phyloP scores from a whole-genome alignment of 768 basidiomycete genomes.

The Tylopilus rubrobrunneus region DNA sequence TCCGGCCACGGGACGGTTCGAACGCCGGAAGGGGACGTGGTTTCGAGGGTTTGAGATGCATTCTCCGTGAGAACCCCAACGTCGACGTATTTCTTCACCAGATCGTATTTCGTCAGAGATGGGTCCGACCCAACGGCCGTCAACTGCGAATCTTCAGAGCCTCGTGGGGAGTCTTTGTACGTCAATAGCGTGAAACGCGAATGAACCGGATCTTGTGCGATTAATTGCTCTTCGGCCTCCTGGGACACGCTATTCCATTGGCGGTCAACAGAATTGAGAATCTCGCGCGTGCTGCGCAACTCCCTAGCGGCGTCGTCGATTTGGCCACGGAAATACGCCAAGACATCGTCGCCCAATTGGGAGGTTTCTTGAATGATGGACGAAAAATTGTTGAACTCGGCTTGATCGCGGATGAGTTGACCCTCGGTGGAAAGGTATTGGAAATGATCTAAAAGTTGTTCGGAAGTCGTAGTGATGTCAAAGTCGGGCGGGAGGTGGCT shows the following conservation, averaged over 20 bases:
- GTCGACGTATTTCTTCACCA: constrained; percentile 17
- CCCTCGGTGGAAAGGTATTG: constrained; percentile 44
- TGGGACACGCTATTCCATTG: constrained; percentile 43
- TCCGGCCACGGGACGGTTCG: constrained; percentile 36
- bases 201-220: neutral
- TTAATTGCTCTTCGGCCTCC: constrained; percentile 44
- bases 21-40: constrained; percentile 21
- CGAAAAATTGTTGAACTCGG: constrained; percentile 41
- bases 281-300: constrained; percentile 43
- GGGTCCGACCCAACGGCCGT: constrained; percentile 42
- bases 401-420: constrained; percentile 35
- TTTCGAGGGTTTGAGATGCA: constrained; percentile 14
- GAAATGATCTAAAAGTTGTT: constrained; percentile 53
- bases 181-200: constrained; percentile 11
- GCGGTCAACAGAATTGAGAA: constrained; percentile 40
- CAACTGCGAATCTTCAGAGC: constrained; percentile 63
- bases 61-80: constrained; percentile 19
- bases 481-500: constrained; percentile 38
- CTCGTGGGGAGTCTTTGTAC: constrained; percentile 43
- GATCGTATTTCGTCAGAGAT: constrained; percentile 11
- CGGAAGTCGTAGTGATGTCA: constrained; percentile 42
- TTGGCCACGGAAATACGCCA: constrained; percentile 50
- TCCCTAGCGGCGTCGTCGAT: constrained; percentile 50
- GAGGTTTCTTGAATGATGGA: constrained; percentile 46
- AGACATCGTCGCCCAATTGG: constrained; percentile 42